Conservation (phyloP, 257 asterid genomes). For the Nicotiana sylvestris region DNA sequence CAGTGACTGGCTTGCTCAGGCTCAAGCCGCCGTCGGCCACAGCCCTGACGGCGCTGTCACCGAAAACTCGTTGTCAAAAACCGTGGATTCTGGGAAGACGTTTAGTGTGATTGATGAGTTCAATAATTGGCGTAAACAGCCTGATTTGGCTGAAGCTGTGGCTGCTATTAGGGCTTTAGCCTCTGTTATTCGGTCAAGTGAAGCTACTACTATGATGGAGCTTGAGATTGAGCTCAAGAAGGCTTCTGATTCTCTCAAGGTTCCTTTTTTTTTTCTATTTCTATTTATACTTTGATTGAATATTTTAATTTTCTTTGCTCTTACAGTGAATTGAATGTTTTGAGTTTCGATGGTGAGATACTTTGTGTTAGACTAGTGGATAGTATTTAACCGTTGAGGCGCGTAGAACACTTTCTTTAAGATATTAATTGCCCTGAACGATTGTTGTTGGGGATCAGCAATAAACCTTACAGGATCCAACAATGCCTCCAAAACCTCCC, state of each 20-base stretch:
- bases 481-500: too few relatives aligned
- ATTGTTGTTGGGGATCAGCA: too few relatives aligned
- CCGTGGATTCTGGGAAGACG: slow-evolving; percentile 30
- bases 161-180: slow-evolving; percentile 97
- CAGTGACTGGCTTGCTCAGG: slow-evolving; percentile 92
- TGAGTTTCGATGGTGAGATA: not conserved
- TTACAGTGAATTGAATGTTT: not conserved
- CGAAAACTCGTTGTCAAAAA: slow-evolving; percentile 12
- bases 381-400: not conserved
- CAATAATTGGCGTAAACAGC: slow-evolving; percentile 79
- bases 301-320: too few relatives aligned
- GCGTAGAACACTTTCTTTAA: not conserved
- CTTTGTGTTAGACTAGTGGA: not conserved
- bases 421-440: too few relatives aligned
- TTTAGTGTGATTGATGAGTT: slow-evolving; percentile 79
- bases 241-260: slow-evolving; percentile 85
- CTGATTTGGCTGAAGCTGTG: slow-evolving; percentile 96
- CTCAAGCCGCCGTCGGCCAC: slow-evolving; percentile 60
- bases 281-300: too few relatives aligned
- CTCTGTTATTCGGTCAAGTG: slow-evolving; percentile 75
- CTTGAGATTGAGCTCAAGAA: slow-evolving; percentile 87
- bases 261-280: slow-evolving; percentile 14
- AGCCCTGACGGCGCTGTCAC: slow-evolving; percentile 34
- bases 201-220: slow-evolving; percentile 94
- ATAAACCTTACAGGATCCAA: too few relatives aligned